Evolutionary conservation across 768 basidiomycete genomes (phyloP), one percentile per base, ranked within the genome.

Genomic region (Podaxis pistillaris): DNA sequence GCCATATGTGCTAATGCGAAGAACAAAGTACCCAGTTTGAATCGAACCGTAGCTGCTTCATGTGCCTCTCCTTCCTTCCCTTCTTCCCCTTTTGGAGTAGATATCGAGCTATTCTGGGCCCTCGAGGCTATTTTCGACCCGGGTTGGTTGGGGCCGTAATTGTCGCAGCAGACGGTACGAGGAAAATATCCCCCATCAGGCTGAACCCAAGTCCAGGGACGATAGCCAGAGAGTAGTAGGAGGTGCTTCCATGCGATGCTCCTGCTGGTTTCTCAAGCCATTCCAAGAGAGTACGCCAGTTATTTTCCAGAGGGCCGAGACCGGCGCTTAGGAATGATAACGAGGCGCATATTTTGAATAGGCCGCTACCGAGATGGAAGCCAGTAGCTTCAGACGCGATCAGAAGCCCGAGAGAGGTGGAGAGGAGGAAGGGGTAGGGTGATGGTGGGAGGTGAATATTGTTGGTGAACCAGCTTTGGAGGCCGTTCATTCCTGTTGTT

Each of bases 321-420:
- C 68, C 69, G 17, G 67, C 69, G 8, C 51, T 62, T 3, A 72
- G 61, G 57, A 71, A 70, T n/a, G 66, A 66, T 6, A 71, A 51
- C 4, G 71, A 69, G 15, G 70, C 67, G 17, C 56, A 36, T 49
- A 66, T 58, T 52, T 71, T 71, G 64, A 72, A 71, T n/a, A 65
- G 56, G 2, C 64, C 66, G 50, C 65, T 67, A 19, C 68, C 70
- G 11, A 49, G 55, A 56, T 72, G 66, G 64, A 67, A 63, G 38
- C 63, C 61, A n/a, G 52, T 65, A 24, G 66, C 64, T 57, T 72
- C 70, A 4, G 69, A 68, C n/a, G 65, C 15, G 28, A 69, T 62
- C 52, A 71, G 67, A 12, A 72, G 57, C 0, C 50, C 44, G 33
- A 68, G 64, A 26, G 64, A 69, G 54, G 53, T 61, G 56, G 40